Evolutionary conservation across 2,329 filamentous ascomycete species (phyloP).

Genomic region (Lasiodiplodia sp.): DNA sequence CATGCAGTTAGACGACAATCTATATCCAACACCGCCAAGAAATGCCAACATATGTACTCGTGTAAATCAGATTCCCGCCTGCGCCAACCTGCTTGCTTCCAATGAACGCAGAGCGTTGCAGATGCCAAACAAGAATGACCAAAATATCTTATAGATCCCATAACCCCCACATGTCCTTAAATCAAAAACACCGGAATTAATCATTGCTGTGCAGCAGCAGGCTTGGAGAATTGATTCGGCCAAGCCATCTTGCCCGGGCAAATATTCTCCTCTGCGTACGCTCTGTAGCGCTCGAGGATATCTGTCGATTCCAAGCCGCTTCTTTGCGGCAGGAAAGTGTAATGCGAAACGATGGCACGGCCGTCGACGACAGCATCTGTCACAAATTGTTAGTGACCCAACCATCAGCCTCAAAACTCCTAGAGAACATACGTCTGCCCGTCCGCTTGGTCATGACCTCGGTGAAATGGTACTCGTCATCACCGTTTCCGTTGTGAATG

Average conservation of each 20-base stretch:
- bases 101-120: neutral
- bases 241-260: conserved; percentile 42
- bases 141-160: neutral
- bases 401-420: neutral
- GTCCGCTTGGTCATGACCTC: conserved; percentile 49
- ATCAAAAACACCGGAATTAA: neutral
- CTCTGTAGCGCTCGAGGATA: conserved; percentile 60
- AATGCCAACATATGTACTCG: conserved; percentile 3
- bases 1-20: neutral
- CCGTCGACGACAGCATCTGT: conserved; percentile 59
- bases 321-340: conserved; percentile 55
- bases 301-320: conserved; percentile 59
- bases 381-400: neutral
- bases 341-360: conserved; percentile 62
- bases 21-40: conserved; percentile 7
- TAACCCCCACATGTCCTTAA: neutral
- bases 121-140: neutral
- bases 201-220: neutral
- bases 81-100: conserved; percentile 7
- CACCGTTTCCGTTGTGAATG: conserved; percentile 54
- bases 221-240: neutral
- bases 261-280: conserved; percentile 61
- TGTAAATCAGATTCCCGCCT: neutral
- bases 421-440: conserved; percentile 41
- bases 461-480: conserved; percentile 57